Evolutionary conservation across 1,139 yeast species (phyloP).

Genomic region (Yamadazyma conglobata): DNA sequence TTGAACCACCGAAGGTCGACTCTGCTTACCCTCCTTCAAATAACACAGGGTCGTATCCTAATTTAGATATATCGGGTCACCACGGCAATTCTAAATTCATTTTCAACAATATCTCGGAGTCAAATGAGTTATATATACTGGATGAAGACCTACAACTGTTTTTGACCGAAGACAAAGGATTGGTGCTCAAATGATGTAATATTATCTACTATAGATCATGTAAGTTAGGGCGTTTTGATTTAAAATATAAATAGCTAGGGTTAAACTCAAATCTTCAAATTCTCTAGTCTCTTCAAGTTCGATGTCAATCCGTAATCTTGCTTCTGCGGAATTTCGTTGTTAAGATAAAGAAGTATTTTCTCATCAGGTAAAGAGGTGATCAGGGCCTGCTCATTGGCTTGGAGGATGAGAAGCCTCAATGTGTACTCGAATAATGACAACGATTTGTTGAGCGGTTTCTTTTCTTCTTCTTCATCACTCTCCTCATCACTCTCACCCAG

Average conservation of each 20-base stretch:
- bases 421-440: conserved; percentile 66
- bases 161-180: conserved; percentile 11
- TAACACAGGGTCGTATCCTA: conserved; percentile 7
- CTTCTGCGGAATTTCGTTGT: conserved; percentile 45
- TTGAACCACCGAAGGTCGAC: conserved; percentile 6
- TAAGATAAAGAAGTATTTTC: conserved; percentile 57
- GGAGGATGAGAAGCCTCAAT: conserved; percentile 58
- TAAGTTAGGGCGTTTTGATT: too few species aligned
- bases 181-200: conserved; percentile 4
- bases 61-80: conserved; percentile 4
- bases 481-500: conserved; percentile 18
- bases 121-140: conserved; percentile 14
- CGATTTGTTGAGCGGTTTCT: conserved; percentile 4
- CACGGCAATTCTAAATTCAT: conserved; percentile 3
- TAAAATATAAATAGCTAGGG: background rate
- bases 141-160: conserved; percentile 16
- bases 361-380: conserved; percentile 63
- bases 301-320: conserved; percentile 30
- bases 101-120: conserved; percentile 13
- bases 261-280: conserved; percentile 22
- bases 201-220: too few species aligned
- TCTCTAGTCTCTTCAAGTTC: conserved; percentile 32
- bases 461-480: conserved; percentile 5
- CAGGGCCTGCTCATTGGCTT: conserved; percentile 56
- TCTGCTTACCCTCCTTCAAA: conserved; percentile 15